Percentiles rank a stretch among this genome's conserved stretches.
phyloP scores from a whole-genome alignment of 352 stramenopile genomes.

The Chloridella minuta region DNA sequence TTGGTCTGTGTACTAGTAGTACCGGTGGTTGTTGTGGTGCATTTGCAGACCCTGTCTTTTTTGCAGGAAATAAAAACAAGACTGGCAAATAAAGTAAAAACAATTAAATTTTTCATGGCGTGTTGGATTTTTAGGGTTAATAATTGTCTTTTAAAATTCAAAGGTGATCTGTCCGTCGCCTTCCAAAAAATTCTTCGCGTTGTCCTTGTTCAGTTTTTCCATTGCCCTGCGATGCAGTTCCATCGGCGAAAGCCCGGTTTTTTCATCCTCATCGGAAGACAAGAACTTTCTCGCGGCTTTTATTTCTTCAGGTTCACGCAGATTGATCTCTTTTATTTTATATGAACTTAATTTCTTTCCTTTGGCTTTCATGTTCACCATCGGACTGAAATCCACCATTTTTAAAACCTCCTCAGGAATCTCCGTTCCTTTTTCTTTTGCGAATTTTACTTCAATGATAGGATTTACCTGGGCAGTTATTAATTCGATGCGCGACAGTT shows the following conservation, averaged over 20 bases:
- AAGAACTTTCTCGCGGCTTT: not conserved
- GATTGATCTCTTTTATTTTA: slow-evolving; percentile 1
- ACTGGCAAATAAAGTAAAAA: not conserved
- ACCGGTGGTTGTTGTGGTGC: not conserved
- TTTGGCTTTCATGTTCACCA: not conserved
- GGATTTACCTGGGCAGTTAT: not conserved
- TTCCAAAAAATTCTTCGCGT: not conserved
- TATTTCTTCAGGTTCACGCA: not conserved
- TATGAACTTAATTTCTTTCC: not conserved
- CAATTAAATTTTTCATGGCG: not conserved
- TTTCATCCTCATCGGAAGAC: not conserved
- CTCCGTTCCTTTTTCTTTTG: not conserved
- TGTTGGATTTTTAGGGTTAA: no score
- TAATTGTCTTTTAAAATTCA: not conserved
- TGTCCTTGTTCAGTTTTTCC: slow-evolving; percentile 1
- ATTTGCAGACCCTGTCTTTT: not conserved
- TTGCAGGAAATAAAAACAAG: not conserved
- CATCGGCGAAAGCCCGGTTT: not conserved
- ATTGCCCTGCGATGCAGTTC: not conserved
- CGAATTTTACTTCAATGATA: not conserved
- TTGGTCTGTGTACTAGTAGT: not conserved
- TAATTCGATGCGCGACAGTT: not conserved
- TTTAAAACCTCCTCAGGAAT: not conserved
- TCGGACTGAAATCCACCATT: not conserved
- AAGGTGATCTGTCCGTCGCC: not conserved